phyloP scores from a whole-genome alignment of 768 basidiomycete species.

The Phaffia tasmanica region DNA sequence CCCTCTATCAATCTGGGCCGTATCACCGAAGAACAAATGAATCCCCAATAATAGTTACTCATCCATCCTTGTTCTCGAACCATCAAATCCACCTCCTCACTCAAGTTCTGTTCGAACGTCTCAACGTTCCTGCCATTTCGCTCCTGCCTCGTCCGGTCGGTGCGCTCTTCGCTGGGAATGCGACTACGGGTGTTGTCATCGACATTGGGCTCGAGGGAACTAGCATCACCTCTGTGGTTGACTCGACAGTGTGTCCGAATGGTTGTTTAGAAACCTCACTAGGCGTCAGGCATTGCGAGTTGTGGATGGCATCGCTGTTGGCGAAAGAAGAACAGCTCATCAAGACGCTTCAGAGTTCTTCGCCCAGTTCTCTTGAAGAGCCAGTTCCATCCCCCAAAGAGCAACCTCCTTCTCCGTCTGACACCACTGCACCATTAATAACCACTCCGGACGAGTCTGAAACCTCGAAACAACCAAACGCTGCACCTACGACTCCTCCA shows the following conservation, averaged over 20 bases:
- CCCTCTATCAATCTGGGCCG: conserved; percentile 62
- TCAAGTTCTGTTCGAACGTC: conserved; percentile 81
- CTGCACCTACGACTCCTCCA: conserved; percentile 4
- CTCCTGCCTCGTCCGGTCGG: conserved; percentile 73
- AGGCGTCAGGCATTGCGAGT: conserved; percentile 61
- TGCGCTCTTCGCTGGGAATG: conserved; percentile 66
- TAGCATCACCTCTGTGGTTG: conserved; percentile 66
- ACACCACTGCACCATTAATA: background rate
- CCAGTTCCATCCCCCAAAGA: conserved; percentile 36
- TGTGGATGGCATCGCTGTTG: conserved; percentile 62
- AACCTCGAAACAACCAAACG: background rate
- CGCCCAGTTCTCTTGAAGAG: conserved; percentile 43
- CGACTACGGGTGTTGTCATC: conserved; percentile 61
- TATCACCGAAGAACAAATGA: conserved; percentile 76
- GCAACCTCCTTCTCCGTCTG: conserved; percentile 31
- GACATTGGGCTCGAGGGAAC: conserved; percentile 69
- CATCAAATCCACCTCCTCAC: conserved; percentile 59
- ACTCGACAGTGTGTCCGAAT: conserved; percentile 52
- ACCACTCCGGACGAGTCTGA: background rate
- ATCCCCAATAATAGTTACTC: conserved; percentile 67
- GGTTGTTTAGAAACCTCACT: conserved; percentile 51
- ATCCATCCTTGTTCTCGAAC: conserved; percentile 56
- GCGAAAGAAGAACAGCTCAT: conserved; percentile 48
- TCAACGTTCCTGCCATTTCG: conserved; percentile 74
- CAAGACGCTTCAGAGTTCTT: conserved; percentile 50